A percentile compares a stretch with the other conserved stretches of the same genome.
Conservation (phyloP, 192 early-diverging fungal genomes). For the Powellomyces hirtus region DNA sequence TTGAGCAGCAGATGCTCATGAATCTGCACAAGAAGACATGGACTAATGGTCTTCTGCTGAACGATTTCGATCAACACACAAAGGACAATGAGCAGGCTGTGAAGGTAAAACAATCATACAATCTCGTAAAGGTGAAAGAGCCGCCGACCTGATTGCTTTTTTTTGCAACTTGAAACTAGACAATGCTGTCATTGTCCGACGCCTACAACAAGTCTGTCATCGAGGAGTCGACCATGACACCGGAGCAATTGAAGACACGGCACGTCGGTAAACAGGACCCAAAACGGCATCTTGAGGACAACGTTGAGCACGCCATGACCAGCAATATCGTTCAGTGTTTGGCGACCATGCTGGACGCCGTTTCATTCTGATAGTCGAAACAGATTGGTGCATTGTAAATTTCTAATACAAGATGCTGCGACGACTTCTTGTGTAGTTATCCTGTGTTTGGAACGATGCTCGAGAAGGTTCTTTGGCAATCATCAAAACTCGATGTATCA, state of each 20-base stretch:
- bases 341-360: slow-evolving; percentile 84
- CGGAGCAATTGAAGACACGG: slow-evolving; percentile 93
- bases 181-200: slow-evolving; percentile 87
- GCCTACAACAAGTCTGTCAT: slow-evolving; percentile 97
- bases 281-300: slow-evolving; percentile 95
- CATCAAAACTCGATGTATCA: too few species aligned
- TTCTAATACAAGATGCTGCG: too few species aligned
- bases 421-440: too few species aligned
- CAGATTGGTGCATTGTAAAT: not conserved
- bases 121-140: not conserved
- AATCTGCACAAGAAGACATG: slow-evolving; percentile 99
- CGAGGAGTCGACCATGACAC: slow-evolving; percentile 91
- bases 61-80: slow-evolving; percentile 80
- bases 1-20: slow-evolving; percentile 99
- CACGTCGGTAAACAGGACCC: slow-evolving; percentile 99
- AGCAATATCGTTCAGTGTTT: slow-evolving; percentile 96
- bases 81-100: slow-evolving; percentile 81
- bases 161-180: slow-evolving; percentile 36
- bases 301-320: slow-evolving; percentile 88
- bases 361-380: slow-evolving; percentile 49
- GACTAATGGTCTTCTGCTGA: slow-evolving; percentile 88
- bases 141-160: not conserved
- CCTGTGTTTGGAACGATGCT: too few species aligned
- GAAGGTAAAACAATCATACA: slow-evolving; percentile 54
- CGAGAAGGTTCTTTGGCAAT: too few species aligned